Evolutionary conservation across 75 land plant species (phyloP).

Genomic region (Chamaecyparis obtusa): DNA sequence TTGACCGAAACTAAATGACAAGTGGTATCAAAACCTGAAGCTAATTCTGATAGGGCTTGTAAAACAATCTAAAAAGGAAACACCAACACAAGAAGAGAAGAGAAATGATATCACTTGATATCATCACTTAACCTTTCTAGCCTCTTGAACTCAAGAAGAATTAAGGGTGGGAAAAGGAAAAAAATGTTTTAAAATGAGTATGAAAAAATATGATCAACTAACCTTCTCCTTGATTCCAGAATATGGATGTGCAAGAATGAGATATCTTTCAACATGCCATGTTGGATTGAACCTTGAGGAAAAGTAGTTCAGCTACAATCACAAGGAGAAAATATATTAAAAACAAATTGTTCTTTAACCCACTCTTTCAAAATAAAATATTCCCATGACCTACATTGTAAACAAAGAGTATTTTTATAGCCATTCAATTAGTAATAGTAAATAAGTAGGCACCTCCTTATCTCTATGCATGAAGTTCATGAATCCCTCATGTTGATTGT

Average conservation of each 20-base stretch:
- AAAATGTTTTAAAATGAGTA: background rate
- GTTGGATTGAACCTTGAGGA: constrained; percentile 84
- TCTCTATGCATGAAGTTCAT: constrained; percentile 96
- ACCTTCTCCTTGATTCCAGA: constrained; percentile 77
- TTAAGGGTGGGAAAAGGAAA: background rate
- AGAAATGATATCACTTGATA: background rate
- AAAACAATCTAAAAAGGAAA: too few relatives aligned
- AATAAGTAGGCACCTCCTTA: constrained; percentile 59
- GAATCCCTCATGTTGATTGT: constrained; percentile 89
- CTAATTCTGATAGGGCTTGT: background rate
- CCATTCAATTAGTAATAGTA: background rate
- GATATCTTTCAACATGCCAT: constrained; percentile 68
- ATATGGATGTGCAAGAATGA: constrained; percentile 49
- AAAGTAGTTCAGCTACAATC: constrained; percentile 79
- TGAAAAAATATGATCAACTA: constrained; percentile 2
- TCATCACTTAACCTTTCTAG: too few relatives aligned
- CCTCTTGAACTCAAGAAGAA: background rate
- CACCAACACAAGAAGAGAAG: background rate
- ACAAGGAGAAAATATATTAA: background rate
- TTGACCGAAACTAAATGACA: too few relatives aligned
- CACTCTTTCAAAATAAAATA: too few relatives aligned
- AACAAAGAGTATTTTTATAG: background rate
- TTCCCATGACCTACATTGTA: too few relatives aligned
- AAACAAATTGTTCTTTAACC: background rate
- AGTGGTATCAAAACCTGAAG: too few relatives aligned